Evolutionary conservation across 495 filamentous ascomycete species (phyloP), one percentile per base, ranked within the genome.

Genomic region (Penicillium tannophilum): DNA sequence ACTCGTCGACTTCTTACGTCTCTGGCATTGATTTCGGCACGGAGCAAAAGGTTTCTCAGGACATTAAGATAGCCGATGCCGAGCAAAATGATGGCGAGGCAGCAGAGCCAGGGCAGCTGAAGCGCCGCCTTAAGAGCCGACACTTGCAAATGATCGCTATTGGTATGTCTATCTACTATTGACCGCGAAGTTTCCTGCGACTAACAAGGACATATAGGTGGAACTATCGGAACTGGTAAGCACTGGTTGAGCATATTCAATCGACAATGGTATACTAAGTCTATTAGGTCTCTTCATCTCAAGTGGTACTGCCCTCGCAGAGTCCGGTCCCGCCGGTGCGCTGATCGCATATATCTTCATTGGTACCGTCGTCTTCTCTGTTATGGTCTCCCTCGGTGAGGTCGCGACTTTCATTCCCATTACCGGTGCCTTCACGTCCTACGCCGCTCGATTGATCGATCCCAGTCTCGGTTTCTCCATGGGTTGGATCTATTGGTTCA

Each of bases 381-480:
- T 72, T 52, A 79, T 81, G 72, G 68, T 71, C 36, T 67, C 66
- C 11, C 64, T 74, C n/a, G 86, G 86, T 35, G 88, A 90, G 67
- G 87, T 90, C 83, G 82, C 86, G 12, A 86, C 87, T 12, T 90
- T 80, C 62, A 79, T 90, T 20, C 89, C 88, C 20, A 81, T 89
- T 17, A 81, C 87, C 8, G 88, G 88, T 52, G 82, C 86, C 19
- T 88, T 90, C 62, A 85, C 87, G 14, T 76, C 86, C 44, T 90
- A 87, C 70, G 85, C 84, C 45, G 79, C 85, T 20, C 79, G 87
- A 45, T 89, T 88, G 53, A 80, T 86, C 53, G 86, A 90, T 59
- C 77, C 80, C 46, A 84, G 85, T 54, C 71, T 91, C 51, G 87
- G 88, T 44, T 90, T 90, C 62, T 82, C 87, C 14, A 82, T 90